Evolutionary conservation across 768 basidiomycete species (phyloP).

Genomic region (Naganishia randhawae): DNA sequence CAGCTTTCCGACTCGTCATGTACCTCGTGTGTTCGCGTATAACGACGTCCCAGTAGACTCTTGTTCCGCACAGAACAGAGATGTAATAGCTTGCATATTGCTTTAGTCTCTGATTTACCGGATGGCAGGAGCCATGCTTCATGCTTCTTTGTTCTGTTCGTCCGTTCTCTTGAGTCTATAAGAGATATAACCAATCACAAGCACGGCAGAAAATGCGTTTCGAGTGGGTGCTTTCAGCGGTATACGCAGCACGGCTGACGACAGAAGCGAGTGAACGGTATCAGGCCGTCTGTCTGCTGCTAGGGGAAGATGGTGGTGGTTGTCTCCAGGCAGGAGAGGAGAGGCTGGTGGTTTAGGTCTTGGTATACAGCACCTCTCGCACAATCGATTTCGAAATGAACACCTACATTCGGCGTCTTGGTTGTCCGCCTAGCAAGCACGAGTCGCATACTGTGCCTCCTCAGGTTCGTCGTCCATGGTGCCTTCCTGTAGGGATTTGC

Average conservation of each 20-base stretch:
- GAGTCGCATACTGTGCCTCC: not conserved
- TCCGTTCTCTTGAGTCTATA: too few species aligned
- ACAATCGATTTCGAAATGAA: not conserved
- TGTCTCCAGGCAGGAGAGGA: not conserved
- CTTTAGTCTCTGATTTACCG: too few species aligned
- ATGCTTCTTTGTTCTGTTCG: too few species aligned
- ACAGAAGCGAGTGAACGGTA: constrained; percentile 41
- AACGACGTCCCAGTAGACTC: too few species aligned
- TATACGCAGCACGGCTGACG: constrained; percentile 43
- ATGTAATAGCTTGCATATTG: too few species aligned
- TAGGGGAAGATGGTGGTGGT: not conserved
- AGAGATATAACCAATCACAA: too few species aligned
- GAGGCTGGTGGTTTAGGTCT: not conserved
- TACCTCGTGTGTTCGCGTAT: constrained; percentile 26
- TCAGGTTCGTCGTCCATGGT: constrained; percentile 24
- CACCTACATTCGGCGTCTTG: constrained; percentile 25
- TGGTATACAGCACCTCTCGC: not conserved
- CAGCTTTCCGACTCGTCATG: constrained; percentile 26
- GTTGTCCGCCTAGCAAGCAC: not conserved
- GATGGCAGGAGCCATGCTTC: too few species aligned
- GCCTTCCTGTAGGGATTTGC: constrained; percentile 3
- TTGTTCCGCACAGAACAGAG: too few species aligned
- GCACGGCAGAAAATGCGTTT: too few species aligned
- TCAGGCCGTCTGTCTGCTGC: not conserved
- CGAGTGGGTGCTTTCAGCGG: too few species aligned